Evolutionary conservation across 345 rosid species (phyloP).

Genomic region (Raphanus sativus): DNA sequence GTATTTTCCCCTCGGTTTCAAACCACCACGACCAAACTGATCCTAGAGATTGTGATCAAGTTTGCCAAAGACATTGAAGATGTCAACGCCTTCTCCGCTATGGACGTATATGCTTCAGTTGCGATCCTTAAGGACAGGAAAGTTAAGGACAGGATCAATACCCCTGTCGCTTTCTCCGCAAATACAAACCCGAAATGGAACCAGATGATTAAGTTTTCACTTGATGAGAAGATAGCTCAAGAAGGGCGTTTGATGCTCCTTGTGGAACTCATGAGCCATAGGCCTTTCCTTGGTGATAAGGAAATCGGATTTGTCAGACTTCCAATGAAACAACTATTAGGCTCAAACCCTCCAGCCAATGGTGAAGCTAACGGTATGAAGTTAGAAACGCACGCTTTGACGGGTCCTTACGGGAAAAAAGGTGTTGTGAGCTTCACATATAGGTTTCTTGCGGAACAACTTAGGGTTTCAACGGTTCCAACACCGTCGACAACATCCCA

Average conservation of each 20-base stretch:
- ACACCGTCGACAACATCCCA: conserved; percentile 5
- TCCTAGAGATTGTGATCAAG: conserved; percentile 54
- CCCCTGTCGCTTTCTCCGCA: conserved; percentile 44
- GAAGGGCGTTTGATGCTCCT: conserved; percentile 51
- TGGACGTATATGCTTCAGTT: conserved; percentile 70
- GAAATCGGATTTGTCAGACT: conserved; percentile 64
- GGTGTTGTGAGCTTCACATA: conserved; percentile 62
- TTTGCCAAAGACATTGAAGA: conserved; percentile 59
- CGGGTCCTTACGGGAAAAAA: conserved; percentile 55
- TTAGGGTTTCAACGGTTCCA: neutral
- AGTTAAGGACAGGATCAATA: conserved; percentile 43
- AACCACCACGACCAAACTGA: conserved; percentile 37
- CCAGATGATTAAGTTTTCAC: conserved; percentile 50
- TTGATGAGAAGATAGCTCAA: conserved; percentile 47
- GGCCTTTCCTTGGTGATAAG: conserved; percentile 60
- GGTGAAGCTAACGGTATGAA: conserved; percentile 33
- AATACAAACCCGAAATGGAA: conserved; percentile 68
- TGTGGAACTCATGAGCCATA: conserved; percentile 56
- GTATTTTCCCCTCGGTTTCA: conserved; percentile 24
- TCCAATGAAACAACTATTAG: conserved; percentile 59
- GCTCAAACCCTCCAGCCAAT: conserved; percentile 26
- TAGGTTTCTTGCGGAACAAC: conserved; percentile 38
- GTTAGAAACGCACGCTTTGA: conserved; percentile 56
- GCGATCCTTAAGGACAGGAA: conserved; percentile 47
- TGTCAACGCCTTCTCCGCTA: conserved; percentile 57